Base-by-base conservation (phyloP, 208 protist species). In the Vickermania ingenoplastis region DNA sequence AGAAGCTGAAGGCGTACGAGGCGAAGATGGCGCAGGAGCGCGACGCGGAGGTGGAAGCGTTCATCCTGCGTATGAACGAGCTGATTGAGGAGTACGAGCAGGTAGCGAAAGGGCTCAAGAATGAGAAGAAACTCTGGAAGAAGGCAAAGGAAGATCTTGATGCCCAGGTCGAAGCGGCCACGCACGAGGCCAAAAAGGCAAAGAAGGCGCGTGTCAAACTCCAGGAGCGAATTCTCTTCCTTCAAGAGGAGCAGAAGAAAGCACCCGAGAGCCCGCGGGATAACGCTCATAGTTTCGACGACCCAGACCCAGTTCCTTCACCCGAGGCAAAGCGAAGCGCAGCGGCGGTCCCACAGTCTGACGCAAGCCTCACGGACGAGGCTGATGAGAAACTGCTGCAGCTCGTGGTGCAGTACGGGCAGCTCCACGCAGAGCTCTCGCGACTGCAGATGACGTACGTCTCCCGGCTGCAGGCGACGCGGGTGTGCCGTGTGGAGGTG, bases 81-180 rank as follows among this genome's bases (percentile, higher is more conserved):
- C 67, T 87, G 57, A 93, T 92, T 49, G 80, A 92, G 29, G 85
- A 95, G 64, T 92, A 90, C 71, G 83, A 92, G 64, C 11, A 60
- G 26, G 64, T 89, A 17, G 71, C 77, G 1, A 58, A 50, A 30
- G 59, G 36, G 5, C 70, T 61, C 2, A 92, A 93, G 73, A 75
- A 81, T 45, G 74, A 75, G 36, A 95, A 92, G 67, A 89, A 90
- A 71, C 56, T 50, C n/a, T 50, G 59, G 55, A 95, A 92, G 65
- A 75, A 75, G 51, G 22, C 78, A 28, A 60, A 26, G 2, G 79
- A 89, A 61, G 71, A 91, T 70, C 60, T 75, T 21, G 68, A 86
- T 31, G 74, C 41, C 24, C 69, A 71, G 53, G 55, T 77, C 7
- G 82, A 85, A 55, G 77, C 75, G 55, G 59, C 41, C 27, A 45